Evolutionary conservation across 164 flowering plant genomes (phyloP).

Genomic region (Hamamelis virginiana): DNA sequence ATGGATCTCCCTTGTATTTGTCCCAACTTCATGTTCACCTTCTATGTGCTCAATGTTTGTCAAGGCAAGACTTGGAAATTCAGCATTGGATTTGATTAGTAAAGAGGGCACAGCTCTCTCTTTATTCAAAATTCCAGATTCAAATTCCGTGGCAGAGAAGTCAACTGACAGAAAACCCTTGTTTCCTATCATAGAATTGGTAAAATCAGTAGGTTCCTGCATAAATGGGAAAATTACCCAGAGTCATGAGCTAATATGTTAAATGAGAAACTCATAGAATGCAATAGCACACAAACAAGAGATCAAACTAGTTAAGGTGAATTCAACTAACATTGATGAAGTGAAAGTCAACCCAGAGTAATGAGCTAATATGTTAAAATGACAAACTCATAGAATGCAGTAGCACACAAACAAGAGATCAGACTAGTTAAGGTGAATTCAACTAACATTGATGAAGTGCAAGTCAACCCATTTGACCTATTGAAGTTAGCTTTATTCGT

Average conservation of each 20-base stretch:
- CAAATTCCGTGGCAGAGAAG: conserved; percentile 3
- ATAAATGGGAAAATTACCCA: neutral
- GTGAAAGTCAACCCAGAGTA: too few relatives aligned
- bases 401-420: too few relatives aligned
- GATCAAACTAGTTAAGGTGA: too few relatives aligned
- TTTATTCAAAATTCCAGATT: conserved; percentile 6
- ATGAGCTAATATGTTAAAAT: neutral
- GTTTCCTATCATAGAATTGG: conserved; percentile 14
- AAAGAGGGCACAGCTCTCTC: conserved; percentile 2
- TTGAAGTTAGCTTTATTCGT: too few relatives aligned
- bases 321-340: too few relatives aligned
- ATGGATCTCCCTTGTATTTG: conserved; percentile 1
- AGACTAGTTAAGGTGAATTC: too few relatives aligned
- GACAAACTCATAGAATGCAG: too few relatives aligned
- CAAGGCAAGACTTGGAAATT: conserved; percentile 3
- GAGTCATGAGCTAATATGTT: neutral
- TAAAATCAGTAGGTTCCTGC: conserved; percentile 21
- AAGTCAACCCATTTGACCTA: too few relatives aligned
- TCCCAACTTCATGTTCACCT: conserved; percentile 9
- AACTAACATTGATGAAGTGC: too few relatives aligned
- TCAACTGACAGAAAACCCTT: conserved; percentile 10
- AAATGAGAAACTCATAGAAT: too few relatives aligned
- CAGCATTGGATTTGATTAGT: conserved; percentile 11
- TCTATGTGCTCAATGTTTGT: conserved; percentile 8
- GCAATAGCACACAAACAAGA: too few relatives aligned